Evolutionary conservation across 495 filamentous ascomycete species (phyloP).

Genomic region (Podospora sp.): DNA sequence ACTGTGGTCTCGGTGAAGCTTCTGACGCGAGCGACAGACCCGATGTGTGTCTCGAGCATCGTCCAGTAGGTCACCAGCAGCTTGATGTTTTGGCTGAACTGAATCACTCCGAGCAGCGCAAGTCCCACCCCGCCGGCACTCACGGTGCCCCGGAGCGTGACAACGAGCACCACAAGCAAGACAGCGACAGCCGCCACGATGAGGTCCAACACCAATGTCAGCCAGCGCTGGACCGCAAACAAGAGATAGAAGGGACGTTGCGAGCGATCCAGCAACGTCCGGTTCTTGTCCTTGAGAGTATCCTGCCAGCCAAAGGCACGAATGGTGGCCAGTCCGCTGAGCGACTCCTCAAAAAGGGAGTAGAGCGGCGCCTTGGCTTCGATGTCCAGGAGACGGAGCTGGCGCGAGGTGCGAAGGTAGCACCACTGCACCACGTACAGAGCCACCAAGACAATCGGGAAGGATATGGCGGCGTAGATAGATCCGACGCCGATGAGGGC

Average conservation of each 20-base stretch:
- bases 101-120: slow-evolving; percentile 36
- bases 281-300: slow-evolving; percentile 31
- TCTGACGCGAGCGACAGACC: slow-evolving; percentile 52
- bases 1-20: slow-evolving; percentile 44
- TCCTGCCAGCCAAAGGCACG: slow-evolving; percentile 51
- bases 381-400: slow-evolving; percentile 64
- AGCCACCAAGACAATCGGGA: slow-evolving; percentile 36
- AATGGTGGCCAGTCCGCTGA: slow-evolving; percentile 46
- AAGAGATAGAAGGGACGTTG: slow-evolving; percentile 51
- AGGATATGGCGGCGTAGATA: slow-evolving; percentile 45
- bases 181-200: slow-evolving; percentile 46
- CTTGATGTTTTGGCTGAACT: slow-evolving; percentile 39
- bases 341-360: slow-evolving; percentile 60
- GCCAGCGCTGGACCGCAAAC: slow-evolving; percentile 49
- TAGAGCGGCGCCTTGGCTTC: slow-evolving; percentile 66
- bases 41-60: slow-evolving; percentile 56
- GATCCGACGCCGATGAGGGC: slow-evolving; percentile 50
- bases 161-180: slow-evolving; percentile 49
- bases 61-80: slow-evolving; percentile 50
- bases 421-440: slow-evolving; percentile 60
- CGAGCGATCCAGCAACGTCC: slow-evolving; percentile 39
- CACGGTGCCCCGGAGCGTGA: slow-evolving; percentile 37
- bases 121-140: slow-evolving; percentile 39
- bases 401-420: slow-evolving; percentile 67
- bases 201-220: slow-evolving; percentile 48